Percentiles rank a stretch among this genome's conserved stretches.
phyloP scores from a whole-genome alignment of 2,329 filamentous ascomycete species.

The Aspergillus tamarii region DNA sequence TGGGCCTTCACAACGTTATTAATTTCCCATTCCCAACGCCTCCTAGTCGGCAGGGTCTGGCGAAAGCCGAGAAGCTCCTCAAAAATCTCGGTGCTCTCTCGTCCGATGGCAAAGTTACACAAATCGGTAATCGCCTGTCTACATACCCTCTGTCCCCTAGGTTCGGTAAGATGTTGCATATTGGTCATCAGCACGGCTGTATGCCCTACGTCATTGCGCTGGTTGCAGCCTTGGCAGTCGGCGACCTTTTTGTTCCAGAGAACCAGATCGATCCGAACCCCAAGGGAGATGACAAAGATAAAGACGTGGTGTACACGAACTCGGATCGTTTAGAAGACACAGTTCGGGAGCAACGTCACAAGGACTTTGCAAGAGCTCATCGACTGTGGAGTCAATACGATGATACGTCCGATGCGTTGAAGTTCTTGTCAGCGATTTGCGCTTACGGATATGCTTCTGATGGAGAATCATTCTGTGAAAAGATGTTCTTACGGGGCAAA shows the following conservation, averaged over 20 bases:
- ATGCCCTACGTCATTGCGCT: slow-evolving; percentile 84
- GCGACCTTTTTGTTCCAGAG: slow-evolving; percentile 84
- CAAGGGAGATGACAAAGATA: slow-evolving; percentile 41
- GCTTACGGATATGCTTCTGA: slow-evolving; percentile 76
- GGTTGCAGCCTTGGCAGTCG: slow-evolving; percentile 84
- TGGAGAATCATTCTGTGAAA: slow-evolving; percentile 72
- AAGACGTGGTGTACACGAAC: slow-evolving; percentile 56
- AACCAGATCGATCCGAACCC: slow-evolving; percentile 70
- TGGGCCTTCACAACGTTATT: slow-evolving; percentile 86
- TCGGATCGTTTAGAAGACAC: slow-evolving; percentile 74
- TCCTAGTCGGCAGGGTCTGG: slow-evolving; percentile 74
- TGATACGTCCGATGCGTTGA: slow-evolving; percentile 83
- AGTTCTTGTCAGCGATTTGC: slow-evolving; percentile 84
- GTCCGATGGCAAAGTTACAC: slow-evolving; percentile 72
- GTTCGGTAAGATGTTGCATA: slow-evolving; percentile 87
- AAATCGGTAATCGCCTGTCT: slow-evolving; percentile 78
- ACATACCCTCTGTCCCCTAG: slow-evolving; percentile 88
- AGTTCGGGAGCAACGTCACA: slow-evolving; percentile 66
- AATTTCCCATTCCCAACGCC: slow-evolving; percentile 97
- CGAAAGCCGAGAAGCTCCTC: slow-evolving; percentile 82
- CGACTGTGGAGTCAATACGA: slow-evolving; percentile 79
- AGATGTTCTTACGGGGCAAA: slow-evolving; percentile 85
- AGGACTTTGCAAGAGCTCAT: slow-evolving; percentile 71
- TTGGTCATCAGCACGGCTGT: slow-evolving; percentile 81
- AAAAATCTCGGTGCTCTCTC: slow-evolving; percentile 82